Percentiles rank a stretch among this genome's conserved stretches.
phyloP scores from a whole-genome alignment of 1,284 basidiomycete genomes.

The Melampsora allii-populina region DNA sequence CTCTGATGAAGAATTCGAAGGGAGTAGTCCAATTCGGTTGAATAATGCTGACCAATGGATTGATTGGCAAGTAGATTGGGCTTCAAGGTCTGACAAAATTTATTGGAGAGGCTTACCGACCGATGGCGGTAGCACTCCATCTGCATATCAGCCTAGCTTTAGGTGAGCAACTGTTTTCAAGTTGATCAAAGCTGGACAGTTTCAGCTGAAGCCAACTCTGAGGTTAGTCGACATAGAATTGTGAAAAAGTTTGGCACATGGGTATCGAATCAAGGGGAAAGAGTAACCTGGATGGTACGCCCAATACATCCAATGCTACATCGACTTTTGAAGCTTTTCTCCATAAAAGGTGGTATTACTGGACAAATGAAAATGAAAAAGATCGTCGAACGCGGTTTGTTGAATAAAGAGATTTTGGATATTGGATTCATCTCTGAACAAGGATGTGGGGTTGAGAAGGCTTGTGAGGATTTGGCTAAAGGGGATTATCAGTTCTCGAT shows the following conservation, averaged over 20 bases:
- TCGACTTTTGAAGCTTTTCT: not conserved
- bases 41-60: slow-evolving; percentile 6
- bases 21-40: not conserved
- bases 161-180: not conserved
- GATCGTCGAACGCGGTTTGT: not conserved
- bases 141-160: slow-evolving; percentile 16
- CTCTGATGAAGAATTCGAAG: slow-evolving; percentile 12
- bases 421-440: slow-evolving; percentile 21
- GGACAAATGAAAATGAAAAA: not conserved
- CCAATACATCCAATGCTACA: slow-evolving; percentile 1
- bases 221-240: slow-evolving; percentile 21
- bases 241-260: slow-evolving; percentile 20
- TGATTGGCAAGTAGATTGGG: slow-evolving; percentile 22
- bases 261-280: not conserved
- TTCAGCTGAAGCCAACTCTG: no score
- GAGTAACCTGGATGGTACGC: not conserved
- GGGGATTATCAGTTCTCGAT: slow-evolving; percentile 19
- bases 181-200: not conserved
- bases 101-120: slow-evolving; percentile 20
- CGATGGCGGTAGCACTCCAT: slow-evolving; percentile 18
- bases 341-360: not conserved
- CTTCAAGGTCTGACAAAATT: slow-evolving; percentile 8
- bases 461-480: slow-evolving; percentile 26
- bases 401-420: slow-evolving; percentile 18
- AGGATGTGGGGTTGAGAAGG: slow-evolving; percentile 4